phyloP scores from a whole-genome alignment of 768 basidiomycete species.

The Glaciozyma antarctica region DNA sequence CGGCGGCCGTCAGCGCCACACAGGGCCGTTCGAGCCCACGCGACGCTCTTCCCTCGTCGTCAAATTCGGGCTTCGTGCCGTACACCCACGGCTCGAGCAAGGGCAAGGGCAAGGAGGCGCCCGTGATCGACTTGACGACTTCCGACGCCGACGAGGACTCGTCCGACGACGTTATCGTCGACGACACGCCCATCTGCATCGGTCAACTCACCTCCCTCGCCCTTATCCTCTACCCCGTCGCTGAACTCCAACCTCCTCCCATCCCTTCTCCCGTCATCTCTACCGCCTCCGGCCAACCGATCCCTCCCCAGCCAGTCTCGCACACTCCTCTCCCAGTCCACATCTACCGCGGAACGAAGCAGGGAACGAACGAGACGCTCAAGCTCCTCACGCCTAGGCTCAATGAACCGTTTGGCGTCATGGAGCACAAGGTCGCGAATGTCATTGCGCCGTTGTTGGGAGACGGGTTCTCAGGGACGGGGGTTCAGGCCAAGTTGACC shows the following conservation, averaged over 20 bases:
- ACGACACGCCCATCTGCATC: slow-evolving; percentile 54
- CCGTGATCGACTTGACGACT: slow-evolving; percentile 7
- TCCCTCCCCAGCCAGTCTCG: slow-evolving; percentile 57
- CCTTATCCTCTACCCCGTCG: slow-evolving; percentile 70
- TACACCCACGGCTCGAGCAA: neutral
- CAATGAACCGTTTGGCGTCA: slow-evolving; percentile 66
- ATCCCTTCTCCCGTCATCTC: slow-evolving; percentile 23
- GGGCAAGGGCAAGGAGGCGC: neutral
- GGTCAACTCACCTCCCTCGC: slow-evolving; percentile 74
- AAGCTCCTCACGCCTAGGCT: slow-evolving; percentile 60
- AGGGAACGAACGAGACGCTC: slow-evolving; percentile 56
- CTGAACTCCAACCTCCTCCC: slow-evolving; percentile 51
- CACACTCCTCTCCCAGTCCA: slow-evolving; percentile 9
- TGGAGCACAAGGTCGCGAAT: slow-evolving; percentile 75
- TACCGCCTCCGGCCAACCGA: slow-evolving; percentile 54
- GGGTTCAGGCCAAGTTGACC: slow-evolving; percentile 40
- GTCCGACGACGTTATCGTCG: slow-evolving; percentile 24
- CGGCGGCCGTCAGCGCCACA: neutral
- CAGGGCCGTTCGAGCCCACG: neutral
- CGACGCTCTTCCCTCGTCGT: neutral
- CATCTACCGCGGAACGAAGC: slow-evolving; percentile 37
- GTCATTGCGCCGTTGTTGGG: slow-evolving; percentile 72
- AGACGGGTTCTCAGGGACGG: slow-evolving; percentile 62
- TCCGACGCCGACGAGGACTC: neutral
- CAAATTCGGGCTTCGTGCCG: neutral